phyloP scores from a whole-genome alignment of 2,329 filamentous ascomycete species.

The Cytospora leucostoma region DNA sequence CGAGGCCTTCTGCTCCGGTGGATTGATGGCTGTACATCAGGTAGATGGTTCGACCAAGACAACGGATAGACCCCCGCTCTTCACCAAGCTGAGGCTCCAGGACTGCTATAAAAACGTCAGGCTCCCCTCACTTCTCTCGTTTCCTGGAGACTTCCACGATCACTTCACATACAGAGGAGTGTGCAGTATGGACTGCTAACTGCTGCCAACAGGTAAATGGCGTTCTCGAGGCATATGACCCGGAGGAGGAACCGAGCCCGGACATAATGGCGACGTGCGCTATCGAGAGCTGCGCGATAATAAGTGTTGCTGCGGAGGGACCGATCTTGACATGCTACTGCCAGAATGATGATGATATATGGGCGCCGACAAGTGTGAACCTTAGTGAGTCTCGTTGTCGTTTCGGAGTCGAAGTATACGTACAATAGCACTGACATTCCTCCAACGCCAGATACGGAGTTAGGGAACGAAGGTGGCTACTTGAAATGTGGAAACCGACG shows the following conservation, averaged over 20 bases:
- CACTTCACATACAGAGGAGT: no score
- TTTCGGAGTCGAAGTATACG: no score
- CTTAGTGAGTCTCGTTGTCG: slow-evolving; percentile 12
- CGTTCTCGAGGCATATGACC: slow-evolving; percentile 1
- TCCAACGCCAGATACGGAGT: no score
- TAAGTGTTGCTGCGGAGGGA: slow-evolving; percentile 20
- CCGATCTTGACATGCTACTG: slow-evolving; percentile 22
- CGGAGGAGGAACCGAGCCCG: not conserved
- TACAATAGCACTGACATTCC: no score
- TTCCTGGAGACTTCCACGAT: not conserved
- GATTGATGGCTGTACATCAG: not conserved
- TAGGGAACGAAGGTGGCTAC: no score
- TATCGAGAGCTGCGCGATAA: slow-evolving; percentile 23
- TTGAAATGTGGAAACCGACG: no score
- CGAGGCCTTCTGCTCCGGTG: slow-evolving; percentile 24
- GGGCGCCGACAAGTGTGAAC: slow-evolving; percentile 12
- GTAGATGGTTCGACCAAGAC: not conserved
- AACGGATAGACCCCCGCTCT: not conserved
- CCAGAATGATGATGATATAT: not conserved
- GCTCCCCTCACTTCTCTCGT: not conserved
- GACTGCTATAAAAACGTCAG: slow-evolving; percentile 25
- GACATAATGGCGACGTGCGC: slow-evolving; percentile 12
- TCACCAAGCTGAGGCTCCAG: slow-evolving; percentile 14
- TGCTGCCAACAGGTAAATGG: slow-evolving; percentile 8
- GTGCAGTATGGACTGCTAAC: not conserved